phyloP scores from a whole-genome alignment of 2,329 filamentous ascomycete species.

The Ceratocystiopsis minuta region DNA sequence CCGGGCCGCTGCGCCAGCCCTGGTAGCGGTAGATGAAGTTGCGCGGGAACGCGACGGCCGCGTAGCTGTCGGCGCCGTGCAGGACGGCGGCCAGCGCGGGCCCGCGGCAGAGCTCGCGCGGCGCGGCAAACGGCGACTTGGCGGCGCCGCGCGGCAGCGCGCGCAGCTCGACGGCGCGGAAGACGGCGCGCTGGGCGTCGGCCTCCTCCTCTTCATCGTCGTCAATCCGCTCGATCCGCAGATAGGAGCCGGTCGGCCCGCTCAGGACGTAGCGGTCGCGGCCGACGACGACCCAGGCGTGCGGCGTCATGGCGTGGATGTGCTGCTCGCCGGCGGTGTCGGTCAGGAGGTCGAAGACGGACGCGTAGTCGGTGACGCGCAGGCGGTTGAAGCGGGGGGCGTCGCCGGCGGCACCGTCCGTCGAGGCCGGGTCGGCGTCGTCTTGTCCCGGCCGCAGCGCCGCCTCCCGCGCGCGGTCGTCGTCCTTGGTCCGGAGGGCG shows the following conservation, averaged over 20 bases:
- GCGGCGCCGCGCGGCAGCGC: constrained; percentile 22
- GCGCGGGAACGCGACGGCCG: constrained; percentile 44
- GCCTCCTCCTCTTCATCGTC: constrained; percentile 11
- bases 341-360: constrained; percentile 74
- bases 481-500: constrained; percentile 28
- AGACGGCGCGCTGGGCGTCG: constrained; percentile 17
- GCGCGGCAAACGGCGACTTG: constrained; percentile 47
- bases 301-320: constrained; percentile 55
- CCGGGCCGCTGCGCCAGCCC: constrained; percentile 50
- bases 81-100: constrained; percentile 57
- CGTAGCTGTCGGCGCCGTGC: constrained; percentile 71
- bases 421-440: neutral
- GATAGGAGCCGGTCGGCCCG: constrained; percentile 42
- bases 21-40: constrained; percentile 48
- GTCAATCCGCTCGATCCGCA: constrained; percentile 30
- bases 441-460: too few species aligned
- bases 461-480: constrained; percentile 11
- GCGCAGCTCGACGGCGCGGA: constrained; percentile 29
- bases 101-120: constrained; percentile 48
- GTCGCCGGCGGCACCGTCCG: neutral
- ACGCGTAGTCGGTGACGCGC: constrained; percentile 79
- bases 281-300: constrained; percentile 72
- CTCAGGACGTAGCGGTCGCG: constrained; percentile 52
- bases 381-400: constrained; percentile 26
- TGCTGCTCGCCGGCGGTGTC: constrained; percentile 65